Conservation (phyloP, 2,329 filamentous ascomycete genomes). For the Thielaviopsis ethacetica region DNA sequence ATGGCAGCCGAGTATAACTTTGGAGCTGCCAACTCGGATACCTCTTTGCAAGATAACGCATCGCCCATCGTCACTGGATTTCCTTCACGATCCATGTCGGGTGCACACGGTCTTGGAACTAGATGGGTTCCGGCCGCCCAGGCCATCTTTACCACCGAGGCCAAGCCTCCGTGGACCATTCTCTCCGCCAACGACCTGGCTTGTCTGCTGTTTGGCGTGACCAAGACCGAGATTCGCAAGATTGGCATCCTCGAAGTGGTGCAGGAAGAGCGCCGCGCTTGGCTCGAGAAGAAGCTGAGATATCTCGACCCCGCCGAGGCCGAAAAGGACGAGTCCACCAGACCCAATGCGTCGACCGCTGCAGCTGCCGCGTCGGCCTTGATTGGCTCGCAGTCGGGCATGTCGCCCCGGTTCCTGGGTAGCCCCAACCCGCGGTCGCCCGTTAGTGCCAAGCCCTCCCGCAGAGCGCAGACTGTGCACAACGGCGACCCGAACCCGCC, state of each 20-base stretch:
- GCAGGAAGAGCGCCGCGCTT: slow-evolving; percentile 70
- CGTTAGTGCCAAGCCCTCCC: slow-evolving; percentile 18
- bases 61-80: slow-evolving; percentile 6
- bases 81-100: slow-evolving; percentile 18
- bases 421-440: slow-evolving; percentile 50
- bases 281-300: slow-evolving; percentile 74
- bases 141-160: slow-evolving; percentile 94
- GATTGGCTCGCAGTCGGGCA: slow-evolving; percentile 55
- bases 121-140: slow-evolving; percentile 84
- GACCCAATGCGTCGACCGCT: slow-evolving; percentile 20
- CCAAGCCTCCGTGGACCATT: slow-evolving; percentile 84
- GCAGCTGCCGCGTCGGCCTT: slow-evolving; percentile 31
- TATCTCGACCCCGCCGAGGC: slow-evolving; percentile 38
- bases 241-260: slow-evolving; percentile 93
- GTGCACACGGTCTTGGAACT: slow-evolving; percentile 74
- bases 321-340: slow-evolving; percentile 20
- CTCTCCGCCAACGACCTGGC: slow-evolving; percentile 91
- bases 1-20: slow-evolving; percentile 1
- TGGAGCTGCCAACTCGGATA: background rate
- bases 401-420: slow-evolving; percentile 75
- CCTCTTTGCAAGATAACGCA: background rate
- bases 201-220: slow-evolving; percentile 61
- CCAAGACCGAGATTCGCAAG: slow-evolving; percentile 46
- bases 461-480: slow-evolving; percentile 48
- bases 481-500: slow-evolving; percentile 37